Conservation (phyloP, 495 filamentous ascomycete species). For the Penicillium manginii region DNA sequence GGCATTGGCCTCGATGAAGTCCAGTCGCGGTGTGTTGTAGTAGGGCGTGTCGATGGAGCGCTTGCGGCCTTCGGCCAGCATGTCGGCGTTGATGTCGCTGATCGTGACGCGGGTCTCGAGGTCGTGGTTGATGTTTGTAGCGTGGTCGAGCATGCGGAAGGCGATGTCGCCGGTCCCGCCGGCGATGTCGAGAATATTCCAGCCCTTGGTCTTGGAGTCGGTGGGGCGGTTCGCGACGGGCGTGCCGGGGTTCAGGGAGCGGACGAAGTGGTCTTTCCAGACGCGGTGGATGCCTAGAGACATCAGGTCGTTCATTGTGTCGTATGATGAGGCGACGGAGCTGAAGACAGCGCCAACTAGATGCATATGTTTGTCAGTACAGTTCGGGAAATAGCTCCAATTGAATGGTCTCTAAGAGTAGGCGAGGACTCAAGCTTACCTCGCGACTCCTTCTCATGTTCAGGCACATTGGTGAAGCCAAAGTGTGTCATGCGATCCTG, state of each 20-base stretch:
- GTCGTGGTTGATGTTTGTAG: slow-evolving; percentile 81
- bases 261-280: slow-evolving; percentile 98
- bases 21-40: slow-evolving; percentile 60
- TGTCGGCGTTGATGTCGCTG: slow-evolving; percentile 92
- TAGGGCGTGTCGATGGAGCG: slow-evolving; percentile 66
- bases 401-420: neutral
- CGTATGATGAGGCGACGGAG: slow-evolving; percentile 88
- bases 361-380: slow-evolving; percentile 21
- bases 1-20: slow-evolving; percentile 90
- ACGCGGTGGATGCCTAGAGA: slow-evolving; percentile 94
- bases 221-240: slow-evolving; percentile 43
- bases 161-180: slow-evolving; percentile 98
- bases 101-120: slow-evolving; percentile 79
- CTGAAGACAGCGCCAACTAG: slow-evolving; percentile 89
- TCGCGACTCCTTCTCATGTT: slow-evolving; percentile 76
- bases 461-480: slow-evolving; percentile 85
- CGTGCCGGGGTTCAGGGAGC: slow-evolving; percentile 84
- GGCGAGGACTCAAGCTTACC: slow-evolving; percentile 46
- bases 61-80: slow-evolving; percentile 86
- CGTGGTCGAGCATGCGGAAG: slow-evolving; percentile 92
- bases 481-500: slow-evolving; percentile 83
- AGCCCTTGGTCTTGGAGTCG: slow-evolving; percentile 42
- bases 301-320: slow-evolving; percentile 99
- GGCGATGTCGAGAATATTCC: slow-evolving; percentile 94
- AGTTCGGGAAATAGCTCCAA: no score